Conservation (phyloP, 2,329 filamentous ascomycete genomes). For the Dryadomyces quercivorus region DNA sequence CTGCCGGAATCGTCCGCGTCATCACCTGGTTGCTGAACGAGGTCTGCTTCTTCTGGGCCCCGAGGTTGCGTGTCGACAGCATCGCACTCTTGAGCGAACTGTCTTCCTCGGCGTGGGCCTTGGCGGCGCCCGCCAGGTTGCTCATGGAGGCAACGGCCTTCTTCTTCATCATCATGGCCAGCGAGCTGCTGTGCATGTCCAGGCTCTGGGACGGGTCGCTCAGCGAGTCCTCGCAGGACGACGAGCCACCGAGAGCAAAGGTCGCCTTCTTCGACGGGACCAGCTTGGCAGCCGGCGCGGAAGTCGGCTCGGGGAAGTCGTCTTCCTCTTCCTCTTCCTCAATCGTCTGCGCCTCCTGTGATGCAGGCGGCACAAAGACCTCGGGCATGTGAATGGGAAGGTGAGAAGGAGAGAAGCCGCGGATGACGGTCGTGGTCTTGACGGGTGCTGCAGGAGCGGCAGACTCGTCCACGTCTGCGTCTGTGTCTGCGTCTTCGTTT, state of each 20-base stretch:
- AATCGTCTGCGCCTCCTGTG: background rate
- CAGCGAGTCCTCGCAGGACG: constrained; percentile 70
- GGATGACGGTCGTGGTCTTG: constrained; percentile 51
- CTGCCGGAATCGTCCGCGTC: constrained; percentile 49
- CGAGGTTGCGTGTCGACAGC: constrained; percentile 30
- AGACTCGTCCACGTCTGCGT: background rate
- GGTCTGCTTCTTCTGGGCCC: constrained; percentile 57
- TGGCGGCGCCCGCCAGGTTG: background rate
- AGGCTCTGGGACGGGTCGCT: constrained; percentile 38
- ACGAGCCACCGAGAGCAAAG: constrained; percentile 69
- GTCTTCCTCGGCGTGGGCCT: constrained; percentile 53
- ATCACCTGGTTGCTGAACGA: constrained; percentile 71
- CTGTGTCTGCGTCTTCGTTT: background rate
- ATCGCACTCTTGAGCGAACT: constrained; percentile 54
- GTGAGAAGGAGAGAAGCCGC: constrained; percentile 72
- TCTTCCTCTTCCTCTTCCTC: constrained; percentile 14
- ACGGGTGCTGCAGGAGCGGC: background rate
- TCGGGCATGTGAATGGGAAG: constrained; percentile 37
- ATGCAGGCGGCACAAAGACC: background rate
- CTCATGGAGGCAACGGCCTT: constrained; percentile 2
- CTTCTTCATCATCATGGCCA: constrained; percentile 20
- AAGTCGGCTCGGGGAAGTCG: constrained; percentile 48
- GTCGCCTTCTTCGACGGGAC: constrained; percentile 56
- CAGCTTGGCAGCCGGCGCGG: constrained; percentile 47
- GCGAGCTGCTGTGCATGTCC: constrained; percentile 25